Evolutionary conservation across 1,284 basidiomycete species (phyloP).

Genomic region (Bjerkandera adusta): DNA sequence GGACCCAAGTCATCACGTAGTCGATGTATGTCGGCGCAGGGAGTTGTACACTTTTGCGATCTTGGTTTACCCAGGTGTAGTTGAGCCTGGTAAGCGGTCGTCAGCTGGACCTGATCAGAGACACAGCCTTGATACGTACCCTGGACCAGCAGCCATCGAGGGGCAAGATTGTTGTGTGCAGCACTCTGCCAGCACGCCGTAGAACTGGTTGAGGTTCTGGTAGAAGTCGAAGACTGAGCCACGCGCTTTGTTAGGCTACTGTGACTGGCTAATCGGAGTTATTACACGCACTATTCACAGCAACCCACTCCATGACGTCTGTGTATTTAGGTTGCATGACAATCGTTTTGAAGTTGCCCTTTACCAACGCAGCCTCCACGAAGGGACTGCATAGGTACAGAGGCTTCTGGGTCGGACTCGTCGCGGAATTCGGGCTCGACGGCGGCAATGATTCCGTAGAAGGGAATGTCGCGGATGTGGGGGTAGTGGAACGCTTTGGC

Average conservation of each 20-base stretch:
- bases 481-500: slow-evolving; percentile 67
- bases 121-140: slow-evolving; percentile 71
- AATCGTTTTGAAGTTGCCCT: slow-evolving; percentile 98
- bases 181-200: slow-evolving; percentile 92
- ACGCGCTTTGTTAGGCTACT: too few species aligned
- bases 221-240: slow-evolving; percentile 89
- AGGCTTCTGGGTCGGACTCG: slow-evolving; percentile 51
- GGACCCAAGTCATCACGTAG: slow-evolving; percentile 99
- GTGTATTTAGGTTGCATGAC: slow-evolving; percentile 97
- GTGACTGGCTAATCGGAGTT: too few species aligned
- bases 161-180: slow-evolving; percentile 90
- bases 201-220: slow-evolving; percentile 96
- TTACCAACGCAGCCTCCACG: slow-evolving; percentile 94
- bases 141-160: slow-evolving; percentile 90
- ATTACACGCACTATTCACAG: slow-evolving; percentile 80
- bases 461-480: slow-evolving; percentile 61
- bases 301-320: slow-evolving; percentile 98
- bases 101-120: neutral
- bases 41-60: slow-evolving; percentile 90
- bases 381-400: slow-evolving; percentile 95
- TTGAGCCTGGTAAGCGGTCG: slow-evolving; percentile 61
- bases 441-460: slow-evolving; percentile 39
- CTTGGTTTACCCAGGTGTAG: slow-evolving; percentile 98
- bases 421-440: slow-evolving; percentile 38
- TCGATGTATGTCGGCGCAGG: slow-evolving; percentile 98